These are phyloP conservation scores for Xerocomus potaroensis DNA, from an alignment of 768 basidiomycete species.

Conservation along the genomic window DNA sequence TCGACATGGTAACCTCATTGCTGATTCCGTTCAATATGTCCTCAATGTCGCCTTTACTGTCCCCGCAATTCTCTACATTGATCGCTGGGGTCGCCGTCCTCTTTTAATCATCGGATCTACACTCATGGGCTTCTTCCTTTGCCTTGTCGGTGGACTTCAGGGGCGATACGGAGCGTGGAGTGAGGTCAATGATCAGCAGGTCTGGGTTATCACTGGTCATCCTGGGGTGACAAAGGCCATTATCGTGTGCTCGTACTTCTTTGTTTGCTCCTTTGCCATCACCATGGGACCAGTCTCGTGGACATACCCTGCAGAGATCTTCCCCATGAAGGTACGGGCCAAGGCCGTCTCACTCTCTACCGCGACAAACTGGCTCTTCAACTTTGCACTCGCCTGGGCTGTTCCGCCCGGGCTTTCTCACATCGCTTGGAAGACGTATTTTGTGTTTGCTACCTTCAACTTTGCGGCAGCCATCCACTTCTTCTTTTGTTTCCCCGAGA, in stretches of 20 bases:
- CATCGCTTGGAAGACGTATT: slow-evolving; percentile 75
- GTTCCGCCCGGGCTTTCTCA: slow-evolving; percentile 64
- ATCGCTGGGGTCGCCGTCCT: slow-evolving; percentile 75
- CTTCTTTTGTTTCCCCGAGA: slow-evolving; percentile 79
- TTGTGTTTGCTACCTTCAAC: slow-evolving; percentile 76
- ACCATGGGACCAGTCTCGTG: slow-evolving; percentile 77
- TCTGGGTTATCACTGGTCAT: slow-evolving; percentile 62
- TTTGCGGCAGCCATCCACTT: slow-evolving; percentile 67
- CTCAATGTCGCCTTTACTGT: slow-evolving; percentile 40
- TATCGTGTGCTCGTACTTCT: slow-evolving; percentile 75
- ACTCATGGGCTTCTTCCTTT: slow-evolving; percentile 73
- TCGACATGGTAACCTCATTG: slow-evolving; percentile 68
- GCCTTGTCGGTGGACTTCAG: slow-evolving; percentile 74
- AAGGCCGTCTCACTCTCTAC: slow-evolving; percentile 48
- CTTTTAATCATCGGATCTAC: slow-evolving; percentile 64
- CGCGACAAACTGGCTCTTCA: slow-evolving; percentile 59
- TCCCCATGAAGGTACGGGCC: slow-evolving; percentile 63
- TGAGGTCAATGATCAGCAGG: slow-evolving; percentile 33
- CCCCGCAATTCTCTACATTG: slow-evolving; percentile 59
- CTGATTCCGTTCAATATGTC: slow-evolving; percentile 59
- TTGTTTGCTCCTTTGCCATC: slow-evolving; percentile 69
- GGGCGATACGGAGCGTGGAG: slow-evolving; percentile 65
- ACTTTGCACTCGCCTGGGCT: slow-evolving; percentile 70
- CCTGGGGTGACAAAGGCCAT: slow-evolving; percentile 58
- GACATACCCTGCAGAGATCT: slow-evolving; percentile 71